Conservation (phyloP, 805 yeast genomes). For the Kuraishia hungarica region DNA sequence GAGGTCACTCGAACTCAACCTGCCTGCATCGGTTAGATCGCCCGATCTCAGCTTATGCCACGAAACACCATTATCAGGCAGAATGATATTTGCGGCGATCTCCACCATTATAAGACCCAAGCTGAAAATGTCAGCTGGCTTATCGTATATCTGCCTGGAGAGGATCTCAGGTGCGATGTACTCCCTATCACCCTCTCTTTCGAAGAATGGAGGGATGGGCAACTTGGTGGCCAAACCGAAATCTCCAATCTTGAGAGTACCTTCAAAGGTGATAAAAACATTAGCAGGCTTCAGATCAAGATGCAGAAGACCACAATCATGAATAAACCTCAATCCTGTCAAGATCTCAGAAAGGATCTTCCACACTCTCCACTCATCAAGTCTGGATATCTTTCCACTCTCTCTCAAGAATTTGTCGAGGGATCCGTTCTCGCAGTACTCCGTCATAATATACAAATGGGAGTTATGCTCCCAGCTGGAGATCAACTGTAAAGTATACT, state of each 20-base stretch:
- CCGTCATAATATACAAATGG: slow-evolving; percentile 85
- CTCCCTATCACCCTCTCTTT: slow-evolving; percentile 95
- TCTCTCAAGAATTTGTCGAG: slow-evolving; percentile 73
- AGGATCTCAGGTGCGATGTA: slow-evolving; percentile 97
- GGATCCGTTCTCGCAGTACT: slow-evolving; percentile 88
- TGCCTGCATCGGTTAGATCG: slow-evolving; percentile 91
- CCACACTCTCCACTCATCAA: slow-evolving; percentile 98
- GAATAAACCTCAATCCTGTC: slow-evolving; percentile 75
- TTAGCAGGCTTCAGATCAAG: slow-evolving; percentile 94
- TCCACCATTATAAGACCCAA: slow-evolving; percentile 90
- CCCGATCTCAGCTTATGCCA: slow-evolving; percentile 97
- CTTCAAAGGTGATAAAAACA: slow-evolving; percentile 89
- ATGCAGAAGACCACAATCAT: slow-evolving; percentile 69
- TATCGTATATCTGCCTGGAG: slow-evolving; percentile 71
- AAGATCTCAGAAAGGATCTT: slow-evolving; percentile 82
- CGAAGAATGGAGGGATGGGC: slow-evolving; percentile 68
- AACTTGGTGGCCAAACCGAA: slow-evolving; percentile 87
- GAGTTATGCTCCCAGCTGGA: slow-evolving; percentile 81
- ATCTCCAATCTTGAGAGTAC: slow-evolving; percentile 89
- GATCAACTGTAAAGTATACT: slow-evolving; percentile 67
- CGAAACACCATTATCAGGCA: slow-evolving; percentile 93
- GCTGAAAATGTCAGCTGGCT: slow-evolving; percentile 93
- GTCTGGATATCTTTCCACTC: slow-evolving; percentile 62
- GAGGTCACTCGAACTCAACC: slow-evolving; percentile 65
- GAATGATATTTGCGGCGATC: slow-evolving; percentile 87